Conservation (phyloP, 768 basidiomycete species). For the Mycena alexandri region DNA sequence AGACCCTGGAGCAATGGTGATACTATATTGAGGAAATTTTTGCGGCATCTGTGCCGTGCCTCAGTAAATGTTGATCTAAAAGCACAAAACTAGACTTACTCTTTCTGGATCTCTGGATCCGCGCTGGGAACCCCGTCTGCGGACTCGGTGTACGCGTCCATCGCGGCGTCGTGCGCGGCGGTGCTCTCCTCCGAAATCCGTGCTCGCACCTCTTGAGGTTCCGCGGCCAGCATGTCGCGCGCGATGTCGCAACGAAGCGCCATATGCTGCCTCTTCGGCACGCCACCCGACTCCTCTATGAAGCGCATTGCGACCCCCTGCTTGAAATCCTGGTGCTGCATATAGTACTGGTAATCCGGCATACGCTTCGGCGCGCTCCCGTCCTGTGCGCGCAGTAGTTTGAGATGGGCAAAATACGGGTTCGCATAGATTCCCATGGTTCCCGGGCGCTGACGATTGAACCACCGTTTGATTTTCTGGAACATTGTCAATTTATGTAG, state of each 20-base stretch:
- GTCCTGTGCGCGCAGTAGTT: background rate
- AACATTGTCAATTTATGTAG: too few species aligned
- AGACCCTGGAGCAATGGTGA: background rate
- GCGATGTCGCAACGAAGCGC: background rate
- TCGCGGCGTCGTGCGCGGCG: background rate
- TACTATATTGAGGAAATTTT: background rate
- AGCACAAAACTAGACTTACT: background rate
- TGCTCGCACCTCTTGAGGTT: background rate
- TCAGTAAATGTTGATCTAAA: too few species aligned
- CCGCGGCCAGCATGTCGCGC: background rate
- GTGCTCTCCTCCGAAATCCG: background rate
- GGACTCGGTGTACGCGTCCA: background rate
- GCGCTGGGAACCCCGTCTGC: background rate
- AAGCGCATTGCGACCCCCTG: background rate
- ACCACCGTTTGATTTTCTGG: background rate
- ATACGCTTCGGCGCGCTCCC: background rate
- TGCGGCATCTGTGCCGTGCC: background rate
- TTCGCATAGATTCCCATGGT: background rate
- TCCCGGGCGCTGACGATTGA: background rate
- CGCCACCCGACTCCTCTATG: background rate
- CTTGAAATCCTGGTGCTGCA: constrained; percentile 1
- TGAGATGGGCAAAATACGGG: background rate
- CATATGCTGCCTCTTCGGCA: background rate
- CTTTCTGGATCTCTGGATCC: background rate
- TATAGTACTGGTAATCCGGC: background rate